These are phyloP conservation scores for Nothophytophthora sp. DNA, from an alignment of 352 stramenopile species.

Conservation along the genomic window DNA sequence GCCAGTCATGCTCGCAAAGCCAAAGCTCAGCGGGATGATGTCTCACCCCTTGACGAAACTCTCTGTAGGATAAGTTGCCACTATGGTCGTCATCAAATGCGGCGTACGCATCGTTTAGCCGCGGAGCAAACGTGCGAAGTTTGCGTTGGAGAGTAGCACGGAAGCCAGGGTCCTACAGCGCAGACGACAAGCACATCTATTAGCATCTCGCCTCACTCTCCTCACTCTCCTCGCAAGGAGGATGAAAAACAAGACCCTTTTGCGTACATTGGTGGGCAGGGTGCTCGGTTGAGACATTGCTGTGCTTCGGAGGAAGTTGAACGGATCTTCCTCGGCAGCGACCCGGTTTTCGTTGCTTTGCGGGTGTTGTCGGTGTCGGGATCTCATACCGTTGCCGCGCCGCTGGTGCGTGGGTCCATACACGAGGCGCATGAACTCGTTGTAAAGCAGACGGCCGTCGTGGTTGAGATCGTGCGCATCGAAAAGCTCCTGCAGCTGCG, in stretches of 20 bases:
- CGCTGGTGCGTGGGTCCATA: slow-evolving; percentile 26
- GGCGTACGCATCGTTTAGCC: slow-evolving; percentile 52
- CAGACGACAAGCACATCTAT: neutral
- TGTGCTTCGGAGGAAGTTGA: slow-evolving; percentile 37
- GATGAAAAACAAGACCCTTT: slow-evolving; percentile 1
- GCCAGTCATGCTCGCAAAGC: neutral
- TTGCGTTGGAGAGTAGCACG: slow-evolving; percentile 40
- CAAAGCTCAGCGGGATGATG: neutral
- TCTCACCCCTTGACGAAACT: slow-evolving; percentile 46
- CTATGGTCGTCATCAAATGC: slow-evolving; percentile 57
- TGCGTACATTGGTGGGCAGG: slow-evolving; percentile 12
- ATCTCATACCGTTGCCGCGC: slow-evolving; percentile 17
- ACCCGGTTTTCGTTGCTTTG: slow-evolving; percentile 1
- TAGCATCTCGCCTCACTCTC: too few relatives aligned
- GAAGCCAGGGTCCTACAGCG: slow-evolving; percentile 33
- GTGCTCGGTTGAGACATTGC: slow-evolving; percentile 2
- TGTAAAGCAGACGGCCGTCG: slow-evolving; percentile 42
- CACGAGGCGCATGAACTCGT: slow-evolving; percentile 51
- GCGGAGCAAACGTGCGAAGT: slow-evolving; percentile 35
- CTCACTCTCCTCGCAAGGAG: too few relatives aligned
- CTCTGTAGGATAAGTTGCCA: slow-evolving; percentile 50
- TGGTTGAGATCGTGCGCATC: slow-evolving; percentile 37
- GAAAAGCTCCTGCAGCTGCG: slow-evolving; percentile 46
- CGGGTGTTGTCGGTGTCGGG: slow-evolving; percentile 7
- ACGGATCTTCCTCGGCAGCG: slow-evolving; percentile 23